These are phyloP conservation scores for Boletus semigastroideus DNA, from an alignment of 1,284 basidiomycete genomes.

Conservation along the genomic window DNA sequence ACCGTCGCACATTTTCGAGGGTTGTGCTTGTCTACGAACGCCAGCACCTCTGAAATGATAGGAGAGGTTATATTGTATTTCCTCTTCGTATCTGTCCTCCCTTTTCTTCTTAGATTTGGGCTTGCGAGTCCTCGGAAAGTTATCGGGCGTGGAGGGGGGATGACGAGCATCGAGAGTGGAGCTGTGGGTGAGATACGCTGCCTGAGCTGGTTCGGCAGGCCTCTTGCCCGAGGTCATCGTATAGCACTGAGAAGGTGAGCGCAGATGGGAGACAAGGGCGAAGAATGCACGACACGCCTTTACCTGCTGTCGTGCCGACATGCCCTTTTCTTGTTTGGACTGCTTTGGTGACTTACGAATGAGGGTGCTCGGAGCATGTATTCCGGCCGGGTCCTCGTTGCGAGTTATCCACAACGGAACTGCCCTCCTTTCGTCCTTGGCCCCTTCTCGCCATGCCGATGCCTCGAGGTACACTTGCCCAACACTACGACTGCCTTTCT, in stretches of 20 bases:
- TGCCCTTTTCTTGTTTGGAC: slow-evolving; percentile 34
- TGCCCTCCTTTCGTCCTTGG: slow-evolving; percentile 14
- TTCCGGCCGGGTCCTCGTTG: slow-evolving; percentile 28
- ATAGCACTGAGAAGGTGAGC: slow-evolving; percentile 34
- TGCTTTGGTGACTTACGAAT: slow-evolving; percentile 29
- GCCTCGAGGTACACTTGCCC: slow-evolving; percentile 30
- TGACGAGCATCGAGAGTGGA: slow-evolving; percentile 55
- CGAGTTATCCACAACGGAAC: slow-evolving; percentile 23
- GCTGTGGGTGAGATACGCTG: slow-evolving; percentile 54
- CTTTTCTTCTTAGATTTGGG: slow-evolving; percentile 35
- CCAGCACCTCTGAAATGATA: slow-evolving; percentile 32
- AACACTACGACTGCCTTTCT: slow-evolving; percentile 24
- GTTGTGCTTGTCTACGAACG: slow-evolving; percentile 27
- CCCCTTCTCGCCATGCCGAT: slow-evolving; percentile 20
- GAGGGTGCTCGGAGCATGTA: slow-evolving; percentile 17
- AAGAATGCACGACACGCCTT: slow-evolving; percentile 38
- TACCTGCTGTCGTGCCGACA: slow-evolving; percentile 35
- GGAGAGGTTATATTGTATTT: slow-evolving; percentile 35
- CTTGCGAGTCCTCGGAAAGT: slow-evolving; percentile 52
- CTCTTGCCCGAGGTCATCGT: slow-evolving; percentile 38
- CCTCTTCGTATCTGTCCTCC: slow-evolving; percentile 38
- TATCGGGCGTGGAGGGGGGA: slow-evolving; percentile 52
- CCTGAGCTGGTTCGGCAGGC: slow-evolving; percentile 30
- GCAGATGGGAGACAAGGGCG: slow-evolving; percentile 38
- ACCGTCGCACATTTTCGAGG: slow-evolving; percentile 30